phyloP scores from a whole-genome alignment of 108 stramenopile species.

The Stephanodiscus minutulus region DNA sequence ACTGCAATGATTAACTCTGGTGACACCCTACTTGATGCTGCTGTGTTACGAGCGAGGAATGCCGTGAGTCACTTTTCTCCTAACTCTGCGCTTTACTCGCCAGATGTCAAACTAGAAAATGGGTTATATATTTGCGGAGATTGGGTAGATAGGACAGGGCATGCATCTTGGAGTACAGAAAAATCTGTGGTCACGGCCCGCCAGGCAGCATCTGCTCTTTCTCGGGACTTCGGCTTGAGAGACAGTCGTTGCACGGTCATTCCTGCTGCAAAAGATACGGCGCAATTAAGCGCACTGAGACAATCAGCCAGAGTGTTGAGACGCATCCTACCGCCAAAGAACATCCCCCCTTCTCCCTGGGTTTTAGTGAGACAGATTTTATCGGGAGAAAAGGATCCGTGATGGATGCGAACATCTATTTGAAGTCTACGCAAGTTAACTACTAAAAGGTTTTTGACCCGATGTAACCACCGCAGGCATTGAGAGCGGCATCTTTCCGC shows the following conservation, averaged over 20 bases:
- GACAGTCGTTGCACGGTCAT: slow-evolving; percentile 50
- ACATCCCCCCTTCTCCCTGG: slow-evolving; percentile 51
- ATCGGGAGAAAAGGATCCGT: slow-evolving; percentile 22
- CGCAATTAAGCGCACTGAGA: slow-evolving; percentile 59
- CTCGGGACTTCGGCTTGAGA: slow-evolving; percentile 55
- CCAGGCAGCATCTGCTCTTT: slow-evolving; percentile 68
- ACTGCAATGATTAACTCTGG: slow-evolving; percentile 40
- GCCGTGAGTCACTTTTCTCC: slow-evolving; percentile 83
- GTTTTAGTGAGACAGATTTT: slow-evolving; percentile 40
- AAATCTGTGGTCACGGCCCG: slow-evolving; percentile 82
- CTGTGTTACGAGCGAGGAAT: slow-evolving; percentile 68
- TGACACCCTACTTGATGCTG: slow-evolving; percentile 46
- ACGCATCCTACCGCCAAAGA: slow-evolving; percentile 22
- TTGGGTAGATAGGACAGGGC: slow-evolving; percentile 78
- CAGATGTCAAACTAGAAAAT: slow-evolving; percentile 53
- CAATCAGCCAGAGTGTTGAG: slow-evolving; percentile 49
- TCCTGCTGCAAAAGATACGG: slow-evolving; percentile 69
- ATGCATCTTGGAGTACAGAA: slow-evolving; percentile 82
- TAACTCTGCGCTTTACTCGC: slow-evolving; percentile 59
- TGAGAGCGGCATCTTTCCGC: slow-evolving; percentile 26
- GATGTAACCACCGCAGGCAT: slow-evolving; percentile 50
- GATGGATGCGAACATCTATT: neutral
- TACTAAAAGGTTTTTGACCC: slow-evolving; percentile 33
- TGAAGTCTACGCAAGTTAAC: neutral
- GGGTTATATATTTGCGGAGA: slow-evolving; percentile 75